phyloP scores from a whole-genome alignment of 2,329 filamentous ascomycete species.

The Knoxdaviesia capensis region DNA sequence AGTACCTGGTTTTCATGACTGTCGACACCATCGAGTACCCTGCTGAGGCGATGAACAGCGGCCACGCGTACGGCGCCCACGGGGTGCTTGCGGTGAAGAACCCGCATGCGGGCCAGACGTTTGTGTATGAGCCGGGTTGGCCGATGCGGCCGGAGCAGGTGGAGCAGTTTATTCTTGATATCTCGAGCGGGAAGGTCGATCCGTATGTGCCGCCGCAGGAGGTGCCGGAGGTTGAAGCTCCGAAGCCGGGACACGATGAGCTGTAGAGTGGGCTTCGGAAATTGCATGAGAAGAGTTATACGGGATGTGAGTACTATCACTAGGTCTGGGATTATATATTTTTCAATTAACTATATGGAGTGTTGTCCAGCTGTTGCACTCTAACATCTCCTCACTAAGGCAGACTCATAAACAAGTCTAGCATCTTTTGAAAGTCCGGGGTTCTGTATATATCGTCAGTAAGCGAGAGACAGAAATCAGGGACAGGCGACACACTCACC shows the following conservation, averaged over 20 bases:
- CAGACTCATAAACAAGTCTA: constrained; percentile 1
- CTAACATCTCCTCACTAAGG: background rate
- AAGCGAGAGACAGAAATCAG: too few species aligned
- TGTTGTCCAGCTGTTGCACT: too few species aligned
- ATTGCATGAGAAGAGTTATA: too few species aligned
- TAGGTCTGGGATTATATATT: too few species aligned
- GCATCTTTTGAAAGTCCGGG: constrained; percentile 1
- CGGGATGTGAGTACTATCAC: too few species aligned
- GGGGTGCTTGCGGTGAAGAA: constrained; percentile 22
- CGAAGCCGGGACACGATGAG: background rate
- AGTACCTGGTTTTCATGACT: constrained; percentile 26
- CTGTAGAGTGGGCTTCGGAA: background rate
- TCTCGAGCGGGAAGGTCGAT: constrained; percentile 19
- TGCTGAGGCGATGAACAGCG: constrained; percentile 19
- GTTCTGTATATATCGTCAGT: background rate
- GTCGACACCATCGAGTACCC: constrained; percentile 24
- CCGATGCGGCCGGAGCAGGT: constrained; percentile 15
- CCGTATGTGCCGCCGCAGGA: constrained; percentile 10
- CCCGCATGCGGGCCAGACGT: constrained; percentile 21
- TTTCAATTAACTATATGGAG: too few species aligned
- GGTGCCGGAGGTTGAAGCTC: background rate
- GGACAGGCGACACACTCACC: background rate
- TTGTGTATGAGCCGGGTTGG: constrained; percentile 13
- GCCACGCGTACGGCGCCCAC: constrained; percentile 7
- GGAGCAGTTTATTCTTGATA: constrained; percentile 21